phyloP scores from a whole-genome alignment of 176 grass and related monocot genomes.

The Lolium rigidum region DNA sequence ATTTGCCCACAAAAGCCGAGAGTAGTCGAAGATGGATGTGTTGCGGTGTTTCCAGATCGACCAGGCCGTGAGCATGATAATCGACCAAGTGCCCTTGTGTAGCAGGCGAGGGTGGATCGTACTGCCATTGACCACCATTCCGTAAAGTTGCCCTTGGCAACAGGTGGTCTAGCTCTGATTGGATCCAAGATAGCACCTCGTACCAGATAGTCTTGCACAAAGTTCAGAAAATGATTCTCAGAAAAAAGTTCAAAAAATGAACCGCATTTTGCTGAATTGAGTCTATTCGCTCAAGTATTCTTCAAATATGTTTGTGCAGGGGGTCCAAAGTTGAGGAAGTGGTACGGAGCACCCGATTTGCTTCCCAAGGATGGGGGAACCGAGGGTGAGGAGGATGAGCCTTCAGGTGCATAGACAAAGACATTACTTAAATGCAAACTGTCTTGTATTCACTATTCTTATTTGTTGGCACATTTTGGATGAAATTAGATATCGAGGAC shows the following conservation, averaged over 20 bases:
- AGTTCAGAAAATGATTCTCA: neutral
- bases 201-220: neutral
- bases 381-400: conserved; percentile 62
- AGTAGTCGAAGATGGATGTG: no score
- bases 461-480: conserved; percentile 44
- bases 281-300: neutral
- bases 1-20: no score
- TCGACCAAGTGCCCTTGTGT: no score
- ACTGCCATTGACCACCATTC: no score
- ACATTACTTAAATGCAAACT: neutral
- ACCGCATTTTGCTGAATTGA: neutral
- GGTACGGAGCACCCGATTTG: conserved; percentile 87
- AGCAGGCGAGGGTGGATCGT: no score
- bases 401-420: conserved; percentile 60
- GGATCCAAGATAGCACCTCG: no score
- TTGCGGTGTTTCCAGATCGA: no score
- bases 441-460: conserved; percentile 26
- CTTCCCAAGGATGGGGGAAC: conserved; percentile 73
- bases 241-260: neutral
- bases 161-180: no score
- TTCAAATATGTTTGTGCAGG: conserved; percentile 52
- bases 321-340: conserved; percentile 94
- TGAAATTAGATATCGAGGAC: conserved; percentile 67
- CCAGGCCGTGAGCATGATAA: no score
- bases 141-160: no score